Evolutionary conservation across 1,284 basidiomycete genomes (phyloP).

Genomic region (Papiliotrema flavescens): DNA sequence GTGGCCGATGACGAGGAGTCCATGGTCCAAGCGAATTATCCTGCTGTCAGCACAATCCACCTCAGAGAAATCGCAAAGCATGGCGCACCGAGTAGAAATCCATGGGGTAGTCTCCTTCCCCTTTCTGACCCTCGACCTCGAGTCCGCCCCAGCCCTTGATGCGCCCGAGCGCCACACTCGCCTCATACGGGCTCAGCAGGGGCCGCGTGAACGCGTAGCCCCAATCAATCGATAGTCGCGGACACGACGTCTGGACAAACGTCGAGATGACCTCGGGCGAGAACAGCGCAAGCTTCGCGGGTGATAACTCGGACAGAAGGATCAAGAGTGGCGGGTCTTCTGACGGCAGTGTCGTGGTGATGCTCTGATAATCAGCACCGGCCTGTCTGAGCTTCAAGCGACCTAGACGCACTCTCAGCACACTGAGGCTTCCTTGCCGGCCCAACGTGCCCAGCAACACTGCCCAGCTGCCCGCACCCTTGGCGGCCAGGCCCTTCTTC

Average conservation of each 20-base stretch:
- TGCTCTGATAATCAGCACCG: slow-evolving; percentile 1
- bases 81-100: slow-evolving; percentile 86
- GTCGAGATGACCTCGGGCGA: slow-evolving; percentile 67
- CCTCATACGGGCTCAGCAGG: slow-evolving; percentile 90
- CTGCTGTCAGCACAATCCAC: slow-evolving; percentile 5
- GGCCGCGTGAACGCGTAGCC: slow-evolving; percentile 91
- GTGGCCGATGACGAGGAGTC: slow-evolving; percentile 43
- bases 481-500: slow-evolving; percentile 58
- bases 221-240: slow-evolving; percentile 96
- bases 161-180: slow-evolving; percentile 77
- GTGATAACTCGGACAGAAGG: slow-evolving; percentile 91
- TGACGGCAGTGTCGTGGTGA: slow-evolving; percentile 4
- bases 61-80: slow-evolving; percentile 42
- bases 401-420: slow-evolving; percentile 61
- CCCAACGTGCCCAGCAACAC: slow-evolving; percentile 95
- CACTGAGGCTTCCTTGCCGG: slow-evolving; percentile 86
- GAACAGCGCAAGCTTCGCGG: slow-evolving; percentile 85
- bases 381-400: not conserved
- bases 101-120: slow-evolving; percentile 72
- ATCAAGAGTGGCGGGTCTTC: slow-evolving; percentile 59
- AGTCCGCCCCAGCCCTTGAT: slow-evolving; percentile 51
- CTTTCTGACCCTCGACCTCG: slow-evolving; percentile 33
- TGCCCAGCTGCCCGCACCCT: slow-evolving; percentile 63
- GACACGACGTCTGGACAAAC: slow-evolving; percentile 95
- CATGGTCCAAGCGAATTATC: slow-evolving; percentile 43